These are phyloP conservation scores for Nothophoma quercina DNA, from an alignment of 2,329 filamentous ascomycete genomes.

Conservation along the genomic window DNA sequence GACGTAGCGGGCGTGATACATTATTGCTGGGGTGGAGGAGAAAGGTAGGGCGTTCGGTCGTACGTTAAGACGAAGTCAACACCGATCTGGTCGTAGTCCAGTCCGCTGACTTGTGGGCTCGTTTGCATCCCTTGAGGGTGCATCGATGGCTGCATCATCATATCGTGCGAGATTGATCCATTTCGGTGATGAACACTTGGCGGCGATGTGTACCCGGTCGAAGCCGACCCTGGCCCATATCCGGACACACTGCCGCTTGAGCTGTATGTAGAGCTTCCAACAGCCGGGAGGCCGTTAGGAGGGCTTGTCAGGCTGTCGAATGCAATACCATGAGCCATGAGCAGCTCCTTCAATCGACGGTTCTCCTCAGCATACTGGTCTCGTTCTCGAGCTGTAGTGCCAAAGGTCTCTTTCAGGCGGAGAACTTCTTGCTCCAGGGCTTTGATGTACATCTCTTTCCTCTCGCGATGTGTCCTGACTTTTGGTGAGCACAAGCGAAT, in stretches of 20 bases:
- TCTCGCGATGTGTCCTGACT: slow-evolving; percentile 87
- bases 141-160: slow-evolving; percentile 28
- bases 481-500: slow-evolving; percentile 22
- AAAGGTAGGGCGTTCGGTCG: slow-evolving; percentile 70
- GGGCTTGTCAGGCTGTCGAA: slow-evolving; percentile 57
- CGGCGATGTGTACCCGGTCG: slow-evolving; percentile 57
- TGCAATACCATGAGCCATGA: slow-evolving; percentile 65
- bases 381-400: slow-evolving; percentile 76
- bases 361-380: slow-evolving; percentile 82
- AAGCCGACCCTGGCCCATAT: slow-evolving; percentile 60
- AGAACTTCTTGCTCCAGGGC: slow-evolving; percentile 90
- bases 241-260: slow-evolving; percentile 67
- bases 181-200: slow-evolving; percentile 42
- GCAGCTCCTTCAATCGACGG: slow-evolving; percentile 70
- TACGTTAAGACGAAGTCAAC: slow-evolving; percentile 94
- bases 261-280: slow-evolving; percentile 53
- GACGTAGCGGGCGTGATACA: slow-evolving; percentile 25
- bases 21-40: slow-evolving; percentile 52
- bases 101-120: slow-evolving; percentile 47
- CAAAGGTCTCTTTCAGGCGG: slow-evolving; percentile 85
- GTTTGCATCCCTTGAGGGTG: slow-evolving; percentile 27
- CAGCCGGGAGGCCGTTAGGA: slow-evolving; percentile 43
- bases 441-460: slow-evolving; percentile 96
- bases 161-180: slow-evolving; percentile 41
- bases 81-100: slow-evolving; percentile 82